A percentile compares a stretch with the other conserved stretches of the same genome.
Conservation (phyloP, 2,329 filamentous ascomycete genomes). For the Penicillium sp. region DNA sequence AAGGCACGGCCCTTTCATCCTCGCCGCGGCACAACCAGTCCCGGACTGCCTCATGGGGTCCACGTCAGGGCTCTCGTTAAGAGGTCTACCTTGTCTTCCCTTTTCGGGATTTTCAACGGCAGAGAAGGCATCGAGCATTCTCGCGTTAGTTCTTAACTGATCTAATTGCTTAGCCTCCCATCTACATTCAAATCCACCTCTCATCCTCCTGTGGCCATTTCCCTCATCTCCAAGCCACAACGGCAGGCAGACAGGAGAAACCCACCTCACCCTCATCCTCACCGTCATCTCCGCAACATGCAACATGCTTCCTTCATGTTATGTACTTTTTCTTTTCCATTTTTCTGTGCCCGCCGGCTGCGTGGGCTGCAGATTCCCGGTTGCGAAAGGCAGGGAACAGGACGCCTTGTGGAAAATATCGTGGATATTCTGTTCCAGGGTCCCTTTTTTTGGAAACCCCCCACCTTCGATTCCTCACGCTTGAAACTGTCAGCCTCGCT, state of each 20-base stretch:
- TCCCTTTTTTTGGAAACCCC: background rate
- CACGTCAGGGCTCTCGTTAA: slow-evolving; percentile 26
- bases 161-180: background rate
- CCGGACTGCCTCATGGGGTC: slow-evolving; percentile 30
- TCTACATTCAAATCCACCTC: background rate
- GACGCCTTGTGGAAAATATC: background rate
- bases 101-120: no score
- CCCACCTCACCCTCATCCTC: background rate
- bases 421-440: background rate
- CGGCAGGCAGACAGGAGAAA: background rate
- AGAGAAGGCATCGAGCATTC: background rate
- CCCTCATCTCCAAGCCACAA: background rate
- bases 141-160: background rate
- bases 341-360: background rate
- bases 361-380: background rate
- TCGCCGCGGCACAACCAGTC: slow-evolving; percentile 26
- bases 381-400: background rate
- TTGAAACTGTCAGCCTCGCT: background rate
- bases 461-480: background rate
- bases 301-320: slow-evolving; percentile 9
- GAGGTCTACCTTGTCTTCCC: background rate
- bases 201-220: background rate
- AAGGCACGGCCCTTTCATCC: slow-evolving; percentile 21
- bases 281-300: background rate
- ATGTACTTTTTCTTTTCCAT: slow-evolving; percentile 11